These are phyloP conservation scores for Picochlorum sp. DNA, from an alignment of 139 green algal genomes.

Conservation along the genomic window DNA sequence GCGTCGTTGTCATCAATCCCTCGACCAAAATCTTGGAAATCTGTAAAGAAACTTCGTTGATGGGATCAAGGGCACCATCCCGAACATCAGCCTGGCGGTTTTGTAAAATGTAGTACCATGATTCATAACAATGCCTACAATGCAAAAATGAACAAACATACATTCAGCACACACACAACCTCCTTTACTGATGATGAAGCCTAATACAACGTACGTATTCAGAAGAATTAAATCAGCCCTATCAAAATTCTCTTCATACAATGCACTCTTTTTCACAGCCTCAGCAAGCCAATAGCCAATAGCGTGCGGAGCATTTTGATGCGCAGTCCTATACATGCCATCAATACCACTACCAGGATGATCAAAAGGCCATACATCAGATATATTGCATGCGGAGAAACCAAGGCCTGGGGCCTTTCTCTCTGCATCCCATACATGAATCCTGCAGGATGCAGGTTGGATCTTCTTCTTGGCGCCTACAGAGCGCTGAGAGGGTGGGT, in stretches of 20 bases:
- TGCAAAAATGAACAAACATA: neutral
- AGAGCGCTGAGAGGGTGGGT: too few relatives aligned
- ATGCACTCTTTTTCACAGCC: neutral
- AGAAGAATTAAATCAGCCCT: slow-evolving; percentile 4
- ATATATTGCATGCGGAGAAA: neutral
- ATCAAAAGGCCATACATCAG: slow-evolving; percentile 13
- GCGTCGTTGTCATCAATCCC: neutral
- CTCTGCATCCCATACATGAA: neutral
- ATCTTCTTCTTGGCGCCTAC: too few relatives aligned
- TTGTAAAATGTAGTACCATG: neutral
- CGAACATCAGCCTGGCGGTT: neutral
- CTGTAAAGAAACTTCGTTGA: neutral
- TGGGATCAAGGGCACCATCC: neutral
- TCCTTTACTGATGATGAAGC: neutral
- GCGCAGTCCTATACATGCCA: slow-evolving; percentile 2
- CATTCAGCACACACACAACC: neutral
- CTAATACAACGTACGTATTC: neutral
- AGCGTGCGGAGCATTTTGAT: slow-evolving; percentile 9
- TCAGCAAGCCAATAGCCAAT: slow-evolving; percentile 9
- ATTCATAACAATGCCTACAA: slow-evolving; percentile 8
- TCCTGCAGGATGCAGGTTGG: neutral
- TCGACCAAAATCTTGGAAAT: slow-evolving; percentile 7
- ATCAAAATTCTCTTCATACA: slow-evolving; percentile 4
- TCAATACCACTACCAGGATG: slow-evolving; percentile 5
- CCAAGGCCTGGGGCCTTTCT: neutral